A percentile compares a stretch with the other conserved stretches of the same genome.
Conservation (phyloP, 1,284 basidiomycete species). For the Cryptococcus floricola region DNA sequence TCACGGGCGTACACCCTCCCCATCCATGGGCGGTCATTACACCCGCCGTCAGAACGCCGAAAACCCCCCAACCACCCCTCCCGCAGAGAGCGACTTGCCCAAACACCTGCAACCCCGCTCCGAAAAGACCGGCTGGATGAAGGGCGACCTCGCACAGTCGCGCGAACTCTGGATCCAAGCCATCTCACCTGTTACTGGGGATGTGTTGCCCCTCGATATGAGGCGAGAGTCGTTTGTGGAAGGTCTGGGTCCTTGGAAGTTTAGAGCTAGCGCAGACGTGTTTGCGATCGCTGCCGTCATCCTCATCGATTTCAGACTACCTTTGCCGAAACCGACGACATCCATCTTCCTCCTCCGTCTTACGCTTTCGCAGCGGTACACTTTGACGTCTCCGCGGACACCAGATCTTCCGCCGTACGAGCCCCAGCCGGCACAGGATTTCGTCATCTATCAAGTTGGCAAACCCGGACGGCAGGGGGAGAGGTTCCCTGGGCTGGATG, state of each 20-base stretch:
- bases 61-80: not conserved
- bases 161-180: slow-evolving; percentile 39
- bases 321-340: slow-evolving; percentile 30
- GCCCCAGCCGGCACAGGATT: slow-evolving; percentile 29
- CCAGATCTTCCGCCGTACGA: slow-evolving; percentile 32
- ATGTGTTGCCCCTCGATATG: slow-evolving; percentile 34
- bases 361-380: slow-evolving; percentile 37
- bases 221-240: slow-evolving; percentile 42
- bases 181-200: slow-evolving; percentile 33
- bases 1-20: not conserved
- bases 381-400: slow-evolving; percentile 37
- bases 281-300: slow-evolving; percentile 41
- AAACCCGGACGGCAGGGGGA: slow-evolving; percentile 28
- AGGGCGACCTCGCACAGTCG: slow-evolving; percentile 37
- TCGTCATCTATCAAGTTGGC: slow-evolving; percentile 40
- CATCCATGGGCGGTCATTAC: not conserved
- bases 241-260: slow-evolving; percentile 42
- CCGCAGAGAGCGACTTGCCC: not conserved
- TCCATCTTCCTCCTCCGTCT: slow-evolving; percentile 46
- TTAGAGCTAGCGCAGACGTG: slow-evolving; percentile 36
- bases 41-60: not conserved
- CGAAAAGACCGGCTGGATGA: slow-evolving; percentile 38
- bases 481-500: slow-evolving; percentile 24
- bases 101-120: not conserved
- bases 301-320: slow-evolving; percentile 32